Evolutionary conservation across 805 yeast genomes (phyloP).

Genomic region (Candida namnaoensis): DNA sequence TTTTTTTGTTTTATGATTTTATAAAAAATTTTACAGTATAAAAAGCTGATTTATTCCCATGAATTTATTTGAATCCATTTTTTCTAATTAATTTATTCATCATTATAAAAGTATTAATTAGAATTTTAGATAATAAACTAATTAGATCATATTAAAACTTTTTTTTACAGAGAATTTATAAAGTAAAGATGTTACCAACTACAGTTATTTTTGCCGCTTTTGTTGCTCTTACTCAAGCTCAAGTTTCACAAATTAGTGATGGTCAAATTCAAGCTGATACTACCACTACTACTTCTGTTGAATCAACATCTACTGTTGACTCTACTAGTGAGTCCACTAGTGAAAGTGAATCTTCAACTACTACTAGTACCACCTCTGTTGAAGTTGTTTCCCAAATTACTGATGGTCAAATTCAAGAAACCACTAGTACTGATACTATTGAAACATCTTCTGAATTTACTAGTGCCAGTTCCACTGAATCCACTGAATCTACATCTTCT

Average conservation of each 20-base stretch:
- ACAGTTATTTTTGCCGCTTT: no score
- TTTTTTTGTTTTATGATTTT: no score
- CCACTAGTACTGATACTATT: constrained; percentile 11
- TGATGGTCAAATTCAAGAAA: constrained; percentile 23
- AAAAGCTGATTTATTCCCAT: no score
- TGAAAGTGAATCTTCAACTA: constrained; percentile 12
- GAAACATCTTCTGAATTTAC: no score
- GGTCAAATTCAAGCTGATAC: constrained; percentile 38
- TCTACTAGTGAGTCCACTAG: constrained; percentile 3
- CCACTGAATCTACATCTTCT: constrained; percentile 18
- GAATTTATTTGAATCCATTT: no score
- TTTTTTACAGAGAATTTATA: no score
- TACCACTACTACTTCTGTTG: constrained; percentile 6
- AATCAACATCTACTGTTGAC: constrained; percentile 19
- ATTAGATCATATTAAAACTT: no score
- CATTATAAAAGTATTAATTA: no score
- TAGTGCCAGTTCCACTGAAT: constrained; percentile 16
- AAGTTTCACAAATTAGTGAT: constrained; percentile 33
- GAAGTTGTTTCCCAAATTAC: constrained; percentile 36
- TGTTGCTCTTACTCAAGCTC: constrained; percentile 18
- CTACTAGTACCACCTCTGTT: constrained; percentile 24
- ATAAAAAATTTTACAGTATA: no score
- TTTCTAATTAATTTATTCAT: no score
- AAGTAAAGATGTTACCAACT: no score
- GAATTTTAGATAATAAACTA: no score